Conservation (phyloP, 495 filamentous ascomycete genomes). For the Wilcoxina mikolae region DNA sequence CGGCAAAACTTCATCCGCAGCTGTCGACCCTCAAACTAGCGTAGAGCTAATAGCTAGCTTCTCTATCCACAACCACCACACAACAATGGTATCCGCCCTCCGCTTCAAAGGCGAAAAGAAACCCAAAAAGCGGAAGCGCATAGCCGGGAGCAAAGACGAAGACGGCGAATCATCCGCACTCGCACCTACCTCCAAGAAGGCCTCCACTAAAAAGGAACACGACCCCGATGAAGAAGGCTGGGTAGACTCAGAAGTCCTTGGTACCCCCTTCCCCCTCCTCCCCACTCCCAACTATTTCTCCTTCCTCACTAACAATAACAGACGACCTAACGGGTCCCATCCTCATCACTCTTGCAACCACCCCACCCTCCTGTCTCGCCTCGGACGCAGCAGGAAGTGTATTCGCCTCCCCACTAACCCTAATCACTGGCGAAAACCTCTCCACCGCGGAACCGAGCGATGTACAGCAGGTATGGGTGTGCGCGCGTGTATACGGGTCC, state of each 20-base stretch:
- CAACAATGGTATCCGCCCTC: constrained; percentile 60
- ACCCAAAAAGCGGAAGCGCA: constrained; percentile 73
- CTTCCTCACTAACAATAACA: constrained; percentile 10
- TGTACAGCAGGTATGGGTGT: constrained; percentile 89
- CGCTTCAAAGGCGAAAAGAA: constrained; percentile 96
- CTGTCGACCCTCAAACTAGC: too few species aligned
- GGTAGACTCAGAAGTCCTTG: constrained; percentile 63
- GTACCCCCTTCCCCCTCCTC: constrained; percentile 2
- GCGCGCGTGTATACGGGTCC: constrained; percentile 66
- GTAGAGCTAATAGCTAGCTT: background rate
- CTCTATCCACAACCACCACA: background rate
- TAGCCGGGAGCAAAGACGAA: constrained; percentile 30
- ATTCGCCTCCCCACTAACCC: constrained; percentile 64
- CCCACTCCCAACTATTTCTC: background rate
- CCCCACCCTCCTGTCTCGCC: constrained; percentile 53
- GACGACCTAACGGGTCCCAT: constrained; percentile 73
- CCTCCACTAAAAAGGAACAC: too few species aligned
- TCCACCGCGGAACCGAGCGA: constrained; percentile 80
- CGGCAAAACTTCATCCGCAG: too few species aligned
- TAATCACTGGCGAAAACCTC: constrained; percentile 65
- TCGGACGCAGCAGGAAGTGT: constrained; percentile 74
- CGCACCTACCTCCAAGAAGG: constrained; percentile 32
- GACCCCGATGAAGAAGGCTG: constrained; percentile 37
- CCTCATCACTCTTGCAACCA: constrained; percentile 61
- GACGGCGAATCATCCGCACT: too few species aligned